Evolutionary conservation across 129 eudicot genomes (phyloP).

Genomic region (Gnaphalium uliginosum): DNA sequence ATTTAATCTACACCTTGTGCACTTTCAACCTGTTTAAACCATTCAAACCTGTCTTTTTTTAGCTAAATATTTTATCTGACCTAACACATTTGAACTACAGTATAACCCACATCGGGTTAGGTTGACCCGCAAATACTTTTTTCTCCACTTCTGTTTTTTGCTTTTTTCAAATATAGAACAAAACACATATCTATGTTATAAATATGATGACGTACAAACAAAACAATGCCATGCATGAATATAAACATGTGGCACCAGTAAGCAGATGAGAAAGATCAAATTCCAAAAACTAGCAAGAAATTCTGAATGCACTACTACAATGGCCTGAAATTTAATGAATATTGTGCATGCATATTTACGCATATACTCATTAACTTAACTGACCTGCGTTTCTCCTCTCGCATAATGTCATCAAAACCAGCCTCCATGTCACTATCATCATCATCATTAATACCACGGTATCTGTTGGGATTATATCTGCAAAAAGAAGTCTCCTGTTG

Average conservation of each 20-base stretch:
- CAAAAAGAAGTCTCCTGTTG: constrained; percentile 7
- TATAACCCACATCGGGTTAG: not conserved
- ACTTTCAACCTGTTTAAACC: not conserved
- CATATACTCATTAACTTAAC: constrained; percentile 19
- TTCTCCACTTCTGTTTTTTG: not conserved
- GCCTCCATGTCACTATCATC: constrained; percentile 91
- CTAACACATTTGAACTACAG: not conserved
- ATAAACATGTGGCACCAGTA: not conserved
- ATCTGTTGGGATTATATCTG: constrained; percentile 65
- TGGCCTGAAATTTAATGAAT: not conserved
- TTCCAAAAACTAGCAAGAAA: not conserved
- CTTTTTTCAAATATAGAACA: not conserved
- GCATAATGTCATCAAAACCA: constrained; percentile 58
- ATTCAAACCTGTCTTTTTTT: not conserved
- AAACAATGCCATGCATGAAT: not conserved
- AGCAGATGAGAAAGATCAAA: not conserved
- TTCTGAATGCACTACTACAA: not conserved
- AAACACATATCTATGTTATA: no score
- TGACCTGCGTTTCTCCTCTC: constrained; percentile 79
- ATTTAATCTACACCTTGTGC: no score
- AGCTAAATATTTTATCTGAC: not conserved
- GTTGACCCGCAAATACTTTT: not conserved
- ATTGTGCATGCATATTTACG: not conserved
- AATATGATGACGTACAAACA: not conserved
- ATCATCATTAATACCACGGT: constrained; percentile 40